Evolutionary conservation across 495 filamentous ascomycete species (phyloP), one percentile per base, ranked within the genome.

Genomic region (Paragyromitra xinjiangensis): DNA sequence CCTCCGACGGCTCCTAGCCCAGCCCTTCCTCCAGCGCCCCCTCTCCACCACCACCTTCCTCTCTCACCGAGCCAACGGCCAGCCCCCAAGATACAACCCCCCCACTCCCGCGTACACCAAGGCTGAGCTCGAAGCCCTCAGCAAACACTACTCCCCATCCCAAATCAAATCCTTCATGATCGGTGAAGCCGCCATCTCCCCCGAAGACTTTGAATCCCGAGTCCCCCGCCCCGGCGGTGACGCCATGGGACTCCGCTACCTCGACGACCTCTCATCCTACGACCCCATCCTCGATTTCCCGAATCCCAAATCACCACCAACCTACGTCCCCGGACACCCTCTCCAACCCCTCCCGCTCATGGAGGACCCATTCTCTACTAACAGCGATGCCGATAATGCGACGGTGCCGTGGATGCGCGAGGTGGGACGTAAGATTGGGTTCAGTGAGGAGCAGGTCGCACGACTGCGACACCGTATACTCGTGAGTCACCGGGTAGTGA

Each of bases 141-240:
- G 83, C 40, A 85, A 89, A 77, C 85, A 87, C 71, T 98, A 97
- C 86, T 92, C 92, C 6, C 87, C 91, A 14, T 88, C 90, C 74
- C 95, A 99, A 84, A 86, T 97, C 72, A 86, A 86, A n/a, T 92
- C 94, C 58, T 90, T 99, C 84, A 87, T 94, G 84, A 93, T 92
- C 65, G 95, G 92, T 73, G 95, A 99, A 84, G 86, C 87, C 9
- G 89, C 92, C 71, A 92, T 99, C 84, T 88, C 93, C 84, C 88
- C 91, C 16, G 84, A 88, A 72, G 93, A 99, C 84, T 83, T 98
- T 81, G 70, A 75, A 37, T 88, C 89, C 7, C 87, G 89, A 48
- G 91, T 94, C 83, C 91, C 90, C 64, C 86, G 87, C 3, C 81
- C 91, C 61, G 90, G 92, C 59, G 84, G 83, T 53, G 95, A 98